Evolutionary conservation across 106 monocot species (phyloP).

Genomic region (Narthecium ossifragum): DNA sequence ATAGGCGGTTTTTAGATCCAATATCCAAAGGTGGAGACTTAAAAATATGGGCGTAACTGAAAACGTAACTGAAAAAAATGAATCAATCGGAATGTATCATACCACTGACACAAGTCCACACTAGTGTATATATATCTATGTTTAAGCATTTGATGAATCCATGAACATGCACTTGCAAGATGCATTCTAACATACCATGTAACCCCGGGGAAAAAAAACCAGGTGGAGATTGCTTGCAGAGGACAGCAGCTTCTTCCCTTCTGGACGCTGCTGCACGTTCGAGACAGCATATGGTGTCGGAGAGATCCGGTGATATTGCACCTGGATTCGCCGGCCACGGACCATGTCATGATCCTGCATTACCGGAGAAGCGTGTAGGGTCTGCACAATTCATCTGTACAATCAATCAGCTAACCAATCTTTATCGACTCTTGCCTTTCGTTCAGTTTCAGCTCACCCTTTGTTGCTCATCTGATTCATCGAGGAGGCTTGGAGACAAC

Average conservation of each 20-base stretch:
- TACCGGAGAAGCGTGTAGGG: neutral
- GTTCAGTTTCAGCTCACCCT: neutral
- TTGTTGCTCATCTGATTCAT: neutral
- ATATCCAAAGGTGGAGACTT: too few species aligned
- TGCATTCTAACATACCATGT: neutral
- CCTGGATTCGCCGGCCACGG: neutral
- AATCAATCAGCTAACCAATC: neutral
- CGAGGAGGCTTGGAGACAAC: too few species aligned
- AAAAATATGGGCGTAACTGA: too few species aligned
- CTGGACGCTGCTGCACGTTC: neutral
- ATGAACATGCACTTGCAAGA: neutral
- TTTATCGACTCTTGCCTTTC: neutral
- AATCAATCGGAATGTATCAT: neutral
- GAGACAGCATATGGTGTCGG: neutral
- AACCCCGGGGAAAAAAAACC: neutral
- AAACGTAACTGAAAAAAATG: too few species aligned
- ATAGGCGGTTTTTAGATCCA: too few species aligned
- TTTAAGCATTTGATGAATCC: neutral
- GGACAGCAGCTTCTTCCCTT: neutral
- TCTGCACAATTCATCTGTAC: neutral
- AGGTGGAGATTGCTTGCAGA: constrained; percentile 5
- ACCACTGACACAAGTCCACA: neutral
- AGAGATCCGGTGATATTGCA: neutral
- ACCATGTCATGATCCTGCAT: neutral
- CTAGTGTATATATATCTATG: neutral